phyloP scores from a whole-genome alignment of 2,329 filamentous ascomycete species.

The Aspergillus ochraceus region DNA sequence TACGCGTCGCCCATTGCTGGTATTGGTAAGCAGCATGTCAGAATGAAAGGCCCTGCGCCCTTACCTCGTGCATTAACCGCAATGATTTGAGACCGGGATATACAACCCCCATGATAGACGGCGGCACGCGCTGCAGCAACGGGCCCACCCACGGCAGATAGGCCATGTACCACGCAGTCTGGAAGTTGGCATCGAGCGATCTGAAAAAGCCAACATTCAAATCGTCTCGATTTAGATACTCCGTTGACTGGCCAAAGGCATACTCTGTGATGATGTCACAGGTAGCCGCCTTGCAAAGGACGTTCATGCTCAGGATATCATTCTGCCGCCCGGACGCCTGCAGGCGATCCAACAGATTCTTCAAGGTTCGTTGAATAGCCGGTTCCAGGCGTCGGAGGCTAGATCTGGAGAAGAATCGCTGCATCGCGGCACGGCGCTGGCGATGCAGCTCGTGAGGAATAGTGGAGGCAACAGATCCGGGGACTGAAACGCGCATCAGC shows the following conservation, averaged over 20 bases:
- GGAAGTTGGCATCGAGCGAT: not conserved
- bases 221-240: not conserved
- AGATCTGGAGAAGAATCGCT: not conserved
- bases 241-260: not conserved
- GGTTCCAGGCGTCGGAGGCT: not conserved
- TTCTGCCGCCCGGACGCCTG: not conserved
- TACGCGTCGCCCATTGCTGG: not conserved
- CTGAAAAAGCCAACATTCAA: not conserved
- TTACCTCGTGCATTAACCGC: not conserved
- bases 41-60: not conserved
- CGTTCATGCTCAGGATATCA: not conserved
- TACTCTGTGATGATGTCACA: not conserved
- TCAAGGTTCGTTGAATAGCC: not conserved
- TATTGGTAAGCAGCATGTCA: not conserved
- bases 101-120: not conserved
- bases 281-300: not conserved
- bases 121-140: not conserved
- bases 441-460: not conserved
- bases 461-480: not conserved
- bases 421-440: not conserved
- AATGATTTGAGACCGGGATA: not conserved
- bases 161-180: not conserved
- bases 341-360: not conserved
- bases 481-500: not conserved
- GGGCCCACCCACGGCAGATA: not conserved